Conservation (phyloP, 306 rosid species). For the Vigna radiata region DNA sequence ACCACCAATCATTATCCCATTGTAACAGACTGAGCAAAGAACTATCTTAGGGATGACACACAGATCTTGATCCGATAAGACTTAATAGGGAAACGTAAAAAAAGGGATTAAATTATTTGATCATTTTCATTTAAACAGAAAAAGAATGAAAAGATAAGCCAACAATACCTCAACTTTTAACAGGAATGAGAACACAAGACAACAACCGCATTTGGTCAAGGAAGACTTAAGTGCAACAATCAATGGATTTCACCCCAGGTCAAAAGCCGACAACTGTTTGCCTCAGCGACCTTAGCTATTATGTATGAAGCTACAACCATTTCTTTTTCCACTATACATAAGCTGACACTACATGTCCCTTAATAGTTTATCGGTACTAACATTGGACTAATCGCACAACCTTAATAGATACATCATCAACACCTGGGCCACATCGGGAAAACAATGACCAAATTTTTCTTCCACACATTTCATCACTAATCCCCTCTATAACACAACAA, state of each 20-base stretch:
- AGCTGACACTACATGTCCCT: background rate
- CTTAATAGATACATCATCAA: conserved; percentile 6
- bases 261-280: conserved; percentile 3
- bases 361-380: background rate
- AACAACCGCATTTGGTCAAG: conserved; percentile 16
- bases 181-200: conserved; percentile 10
- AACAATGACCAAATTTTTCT: conserved; percentile 27
- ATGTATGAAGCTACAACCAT: background rate
- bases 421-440: background rate
- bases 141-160: conserved; percentile 13
- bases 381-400: background rate
- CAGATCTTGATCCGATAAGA: conserved; percentile 23
- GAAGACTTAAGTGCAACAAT: conserved; percentile 7
- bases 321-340: conserved; percentile 16
- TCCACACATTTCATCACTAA: conserved; percentile 5
- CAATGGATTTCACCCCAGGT: background rate
- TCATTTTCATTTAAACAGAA: conserved; percentile 15
- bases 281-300: conserved; percentile 15
- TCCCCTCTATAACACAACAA: conserved; percentile 4
- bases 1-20: background rate
- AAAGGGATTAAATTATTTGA: background rate
- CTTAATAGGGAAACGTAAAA: conserved; percentile 4
- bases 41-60: background rate
- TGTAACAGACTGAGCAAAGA: background rate
- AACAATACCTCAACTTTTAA: conserved; percentile 37